Percentiles rank a stretch among this genome's conserved stretches.
Evolutionary conservation across 2,329 filamentous ascomycete species (phyloP).

Genomic region (Emmonsia crescens): DNA sequence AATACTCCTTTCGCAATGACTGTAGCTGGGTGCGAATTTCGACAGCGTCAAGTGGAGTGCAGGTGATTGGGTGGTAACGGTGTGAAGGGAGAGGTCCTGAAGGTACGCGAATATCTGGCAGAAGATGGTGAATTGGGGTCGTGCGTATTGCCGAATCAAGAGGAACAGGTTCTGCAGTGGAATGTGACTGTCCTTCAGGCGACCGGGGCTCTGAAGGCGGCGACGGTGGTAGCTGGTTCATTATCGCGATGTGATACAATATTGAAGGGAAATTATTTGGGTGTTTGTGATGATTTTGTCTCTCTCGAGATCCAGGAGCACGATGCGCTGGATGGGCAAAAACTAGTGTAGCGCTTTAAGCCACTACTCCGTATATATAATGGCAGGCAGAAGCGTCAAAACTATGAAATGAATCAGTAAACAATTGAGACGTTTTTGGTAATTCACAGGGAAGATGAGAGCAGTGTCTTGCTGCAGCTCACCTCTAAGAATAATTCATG

Average conservation of each 20-base stretch:
- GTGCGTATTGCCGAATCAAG: slow-evolving; percentile 28
- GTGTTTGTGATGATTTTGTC: no score
- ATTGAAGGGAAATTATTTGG: neutral
- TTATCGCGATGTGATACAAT: slow-evolving; percentile 9
- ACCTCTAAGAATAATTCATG: neutral
- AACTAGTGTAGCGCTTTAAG: neutral
- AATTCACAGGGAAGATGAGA: no score
- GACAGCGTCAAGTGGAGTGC: slow-evolving; percentile 23
- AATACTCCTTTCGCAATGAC: slow-evolving; percentile 27
- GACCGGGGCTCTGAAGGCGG: slow-evolving; percentile 24
- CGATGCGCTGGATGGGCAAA: neutral
- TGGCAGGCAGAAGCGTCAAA: neutral
- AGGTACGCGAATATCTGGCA: slow-evolving; percentile 32
- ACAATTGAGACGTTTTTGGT: neutral
- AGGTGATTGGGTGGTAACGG: slow-evolving; percentile 31
- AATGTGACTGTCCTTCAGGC: slow-evolving; percentile 5
- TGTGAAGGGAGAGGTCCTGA: slow-evolving; percentile 23
- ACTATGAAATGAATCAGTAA: neutral
- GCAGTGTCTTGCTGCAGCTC: no score
- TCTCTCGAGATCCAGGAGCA: neutral
- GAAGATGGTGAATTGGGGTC: slow-evolving; percentile 28
- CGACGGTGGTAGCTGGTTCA: slow-evolving; percentile 24
- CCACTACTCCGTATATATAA: neutral
- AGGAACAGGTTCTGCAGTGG: slow-evolving; percentile 17
- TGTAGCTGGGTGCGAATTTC: slow-evolving; percentile 24